Evolutionary conservation across 2,329 filamentous ascomycete species (phyloP).

Genomic region (Alternaria sp.): DNA sequence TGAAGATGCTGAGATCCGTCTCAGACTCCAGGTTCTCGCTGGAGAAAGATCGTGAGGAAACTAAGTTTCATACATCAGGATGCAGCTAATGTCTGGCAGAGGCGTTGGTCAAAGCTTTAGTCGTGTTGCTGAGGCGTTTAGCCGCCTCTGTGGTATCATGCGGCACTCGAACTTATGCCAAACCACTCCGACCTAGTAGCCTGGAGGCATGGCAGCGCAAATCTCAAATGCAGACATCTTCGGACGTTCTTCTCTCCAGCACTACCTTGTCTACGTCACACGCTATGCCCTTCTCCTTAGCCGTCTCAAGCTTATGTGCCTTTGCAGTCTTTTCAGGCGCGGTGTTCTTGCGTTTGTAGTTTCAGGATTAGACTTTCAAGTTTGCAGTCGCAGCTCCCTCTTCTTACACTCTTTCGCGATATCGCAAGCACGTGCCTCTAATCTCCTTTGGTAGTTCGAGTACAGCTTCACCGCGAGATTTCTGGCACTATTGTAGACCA

Average conservation of each 20-base stretch:
- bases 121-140: slow-evolving; percentile 13
- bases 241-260: no score
- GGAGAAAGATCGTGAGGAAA: slow-evolving; percentile 13
- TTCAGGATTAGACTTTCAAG: no score
- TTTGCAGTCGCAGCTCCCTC: not conserved
- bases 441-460: not conserved
- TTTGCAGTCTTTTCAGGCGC: no score
- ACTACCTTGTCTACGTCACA: no score
- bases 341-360: not conserved
- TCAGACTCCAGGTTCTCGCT: slow-evolving; percentile 11
- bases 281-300: no score
- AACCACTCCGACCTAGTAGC: slow-evolving; percentile 2
- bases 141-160: slow-evolving; percentile 12
- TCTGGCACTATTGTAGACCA: not conserved
- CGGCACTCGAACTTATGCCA: slow-evolving; percentile 2
- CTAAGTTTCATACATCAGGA: slow-evolving; percentile 10
- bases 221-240: not conserved
- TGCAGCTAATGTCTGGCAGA: slow-evolving; percentile 15
- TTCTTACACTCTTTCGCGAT: not conserved
- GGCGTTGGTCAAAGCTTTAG: slow-evolving; percentile 13
- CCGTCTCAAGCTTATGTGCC: no score
- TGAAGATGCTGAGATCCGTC: slow-evolving; percentile 10
- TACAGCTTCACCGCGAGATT: not conserved
- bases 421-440: not conserved
- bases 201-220: slow-evolving; percentile 1